These are phyloP conservation scores for Brettanomyces nanus DNA, from an alignment of 805 yeast genomes.

Conservation along the genomic window DNA sequence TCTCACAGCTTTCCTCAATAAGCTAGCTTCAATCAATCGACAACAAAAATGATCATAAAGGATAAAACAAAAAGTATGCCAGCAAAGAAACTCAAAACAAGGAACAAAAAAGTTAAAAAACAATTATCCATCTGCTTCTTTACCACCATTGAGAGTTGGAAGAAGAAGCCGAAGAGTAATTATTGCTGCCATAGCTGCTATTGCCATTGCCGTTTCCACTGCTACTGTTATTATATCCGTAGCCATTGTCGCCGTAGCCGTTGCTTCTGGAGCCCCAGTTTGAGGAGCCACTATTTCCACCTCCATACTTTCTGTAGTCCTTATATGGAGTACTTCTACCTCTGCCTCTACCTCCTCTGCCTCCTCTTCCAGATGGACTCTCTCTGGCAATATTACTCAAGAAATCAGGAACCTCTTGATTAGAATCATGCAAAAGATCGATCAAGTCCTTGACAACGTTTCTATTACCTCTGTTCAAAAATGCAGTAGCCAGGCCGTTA, in stretches of 20 bases:
- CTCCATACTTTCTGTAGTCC: slow-evolving; percentile 43
- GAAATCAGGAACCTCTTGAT: slow-evolving; percentile 95
- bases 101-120: slow-evolving; percentile 4
- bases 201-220: slow-evolving; percentile 21
- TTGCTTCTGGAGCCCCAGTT: slow-evolving; percentile 16
- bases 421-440: slow-evolving; percentile 87
- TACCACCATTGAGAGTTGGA: slow-evolving; percentile 28
- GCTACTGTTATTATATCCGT: slow-evolving; percentile 17
- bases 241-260: slow-evolving; percentile 23
- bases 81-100: background rate
- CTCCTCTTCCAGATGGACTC: slow-evolving; percentile 45
- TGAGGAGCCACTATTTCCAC: slow-evolving; percentile 10
- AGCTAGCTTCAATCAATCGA: slow-evolving; percentile 5
- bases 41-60: background rate
- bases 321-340: slow-evolving; percentile 20
- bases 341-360: slow-evolving; percentile 43
- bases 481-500: slow-evolving; percentile 96
- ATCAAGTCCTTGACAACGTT: slow-evolving; percentile 82
- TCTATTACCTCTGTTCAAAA: slow-evolving; percentile 92
- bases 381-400: slow-evolving; percentile 76
- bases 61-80: slow-evolving; percentile 4
- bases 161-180: slow-evolving; percentile 7
- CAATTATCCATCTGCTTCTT: slow-evolving; percentile 5
- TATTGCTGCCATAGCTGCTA: slow-evolving; percentile 11
- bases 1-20: slow-evolving; percentile 12